Conservation (phyloP, 495 filamentous ascomycete genomes). For the Aspergillus baeticus region DNA sequence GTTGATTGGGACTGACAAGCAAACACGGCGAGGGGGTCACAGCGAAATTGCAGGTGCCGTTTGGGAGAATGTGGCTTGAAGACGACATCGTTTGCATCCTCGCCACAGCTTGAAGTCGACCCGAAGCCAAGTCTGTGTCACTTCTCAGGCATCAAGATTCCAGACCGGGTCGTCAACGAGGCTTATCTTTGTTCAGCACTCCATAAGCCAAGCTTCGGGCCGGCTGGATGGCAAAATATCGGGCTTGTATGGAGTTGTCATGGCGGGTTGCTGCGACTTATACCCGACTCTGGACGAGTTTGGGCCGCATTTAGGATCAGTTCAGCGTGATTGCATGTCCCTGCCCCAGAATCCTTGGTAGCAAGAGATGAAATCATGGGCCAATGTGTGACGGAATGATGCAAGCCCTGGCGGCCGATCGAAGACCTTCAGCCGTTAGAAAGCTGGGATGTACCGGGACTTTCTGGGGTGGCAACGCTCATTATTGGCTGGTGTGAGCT, state of each 20-base stretch:
- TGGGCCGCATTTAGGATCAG: conserved; percentile 1
- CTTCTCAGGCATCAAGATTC: too few relatives aligned
- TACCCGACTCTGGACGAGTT: background rate
- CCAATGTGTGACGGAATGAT: background rate
- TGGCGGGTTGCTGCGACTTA: too few relatives aligned
- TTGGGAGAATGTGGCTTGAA: background rate
- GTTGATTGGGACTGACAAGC: too few relatives aligned
- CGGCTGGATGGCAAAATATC: background rate
- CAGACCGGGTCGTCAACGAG: background rate
- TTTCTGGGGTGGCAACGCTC: background rate
- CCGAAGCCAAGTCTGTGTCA: background rate
- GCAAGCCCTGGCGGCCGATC: background rate
- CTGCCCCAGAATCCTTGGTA: background rate
- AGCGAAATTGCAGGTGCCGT: too few relatives aligned
- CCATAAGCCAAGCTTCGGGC: background rate
- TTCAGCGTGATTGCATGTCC: background rate
- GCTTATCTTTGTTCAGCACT: background rate
- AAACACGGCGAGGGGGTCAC: too few relatives aligned
- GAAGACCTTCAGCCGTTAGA: conserved; percentile 1
- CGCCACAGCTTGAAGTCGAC: background rate
- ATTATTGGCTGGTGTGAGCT: conserved; percentile 2
- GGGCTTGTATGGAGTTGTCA: too few relatives aligned
- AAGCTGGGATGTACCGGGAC: background rate
- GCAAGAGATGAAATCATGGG: conserved; percentile 1
- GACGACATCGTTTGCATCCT: background rate